Evolutionary conservation across 495 filamentous ascomycete genomes (phyloP), one percentile per base, ranked within the genome.

Genomic region (Trichoderma gamsii): DNA sequence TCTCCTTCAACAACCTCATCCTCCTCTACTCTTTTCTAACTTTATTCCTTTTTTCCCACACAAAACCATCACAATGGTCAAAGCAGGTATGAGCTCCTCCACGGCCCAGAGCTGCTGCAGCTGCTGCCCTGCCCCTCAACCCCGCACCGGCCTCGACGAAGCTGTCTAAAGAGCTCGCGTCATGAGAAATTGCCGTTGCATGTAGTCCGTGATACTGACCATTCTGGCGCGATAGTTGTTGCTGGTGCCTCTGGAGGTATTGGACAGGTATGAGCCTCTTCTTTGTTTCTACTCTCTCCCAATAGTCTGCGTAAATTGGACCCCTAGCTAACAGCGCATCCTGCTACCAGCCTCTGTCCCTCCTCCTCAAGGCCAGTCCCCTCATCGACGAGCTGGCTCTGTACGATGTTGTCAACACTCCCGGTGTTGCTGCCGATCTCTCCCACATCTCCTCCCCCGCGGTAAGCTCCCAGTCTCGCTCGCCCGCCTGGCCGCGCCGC

Each of bases 361-460:
- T 99, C 71, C 87, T 99, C 73, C 81, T 97, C 72, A 99, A 98
- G 86, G 84, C 88, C 68, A 90, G 83, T 67, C 91, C 92, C 44
- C 86, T 94, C 70, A 80, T 98, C 71, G 88, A 93, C 73, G 90
- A 97, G 83, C 90, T 99, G 75, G 83, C 93, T 66, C 89, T 99
- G 71, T 99, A 97, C 85, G 95, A 98, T 94, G 92, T 98, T 69
- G 95, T 97, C 78, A 97, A 97, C 85, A 96, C 93, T 56, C 94
- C 93, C 69, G 95, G 95, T 78, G 95, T 99, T 68, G 88, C 94
- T 52, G 88, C 95, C 69, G 95, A 99, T 76, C 88, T 99, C 66
- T 97, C 95, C 66, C 95, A 99, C 82, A 98, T 99, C 82, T 97
- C 95, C 56, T 91, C 92, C 49, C 85, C 87, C 66, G 95, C 96